Evolutionary conservation across 352 stramenopile species (phyloP), one percentile per base, ranked within the genome.

Genomic region (Phytophthora foliorum): DNA sequence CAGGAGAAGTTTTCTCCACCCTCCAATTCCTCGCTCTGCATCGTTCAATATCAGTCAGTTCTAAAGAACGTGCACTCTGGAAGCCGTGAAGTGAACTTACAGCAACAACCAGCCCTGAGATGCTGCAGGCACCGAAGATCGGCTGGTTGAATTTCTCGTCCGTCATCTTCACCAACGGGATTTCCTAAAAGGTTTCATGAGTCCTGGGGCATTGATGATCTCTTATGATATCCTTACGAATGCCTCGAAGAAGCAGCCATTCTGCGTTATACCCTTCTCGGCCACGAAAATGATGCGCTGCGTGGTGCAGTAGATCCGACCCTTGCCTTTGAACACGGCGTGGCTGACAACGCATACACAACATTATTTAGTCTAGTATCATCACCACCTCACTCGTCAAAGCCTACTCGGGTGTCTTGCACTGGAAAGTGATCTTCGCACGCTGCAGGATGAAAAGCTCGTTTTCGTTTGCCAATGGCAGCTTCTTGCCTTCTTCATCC

Each of bases 101-200:
- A 31, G 75, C 57, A 21, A 78, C 63, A 34, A 93, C 86, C 56
- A 92, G 62, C 2, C 89, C 89, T 16, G 84, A 92, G 57, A 97
- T 86, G 69, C 92, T 97, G 57, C 91, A 96, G 21, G 89, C 86
- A 13, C 90, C 90, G 52, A 97, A 97, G 57, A 96, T 96, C 34
- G 90, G 90, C 63, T 97, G 89, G 63, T 96, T 97, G 54, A 97
- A 97, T 63, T 96, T 97, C 51, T 96, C 88, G 32, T 93, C 80
- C 21, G 79, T 84, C 77, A 97, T 93, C n/a, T 84, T 78, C 19
- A 70, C 62, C 14, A 97, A 74, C 25, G 86, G 88, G 11, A 97
- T 84, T 73, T 95, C 84, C 86, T 93, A 44, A 8, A 19, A 60
- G 6, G 1, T 44, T 22, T 45, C 17, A 24, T 22, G 39, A 22